Base-by-base conservation (phyloP, 2,329 filamentous ascomycete genomes). In the Trichothecium roseum region DNA sequence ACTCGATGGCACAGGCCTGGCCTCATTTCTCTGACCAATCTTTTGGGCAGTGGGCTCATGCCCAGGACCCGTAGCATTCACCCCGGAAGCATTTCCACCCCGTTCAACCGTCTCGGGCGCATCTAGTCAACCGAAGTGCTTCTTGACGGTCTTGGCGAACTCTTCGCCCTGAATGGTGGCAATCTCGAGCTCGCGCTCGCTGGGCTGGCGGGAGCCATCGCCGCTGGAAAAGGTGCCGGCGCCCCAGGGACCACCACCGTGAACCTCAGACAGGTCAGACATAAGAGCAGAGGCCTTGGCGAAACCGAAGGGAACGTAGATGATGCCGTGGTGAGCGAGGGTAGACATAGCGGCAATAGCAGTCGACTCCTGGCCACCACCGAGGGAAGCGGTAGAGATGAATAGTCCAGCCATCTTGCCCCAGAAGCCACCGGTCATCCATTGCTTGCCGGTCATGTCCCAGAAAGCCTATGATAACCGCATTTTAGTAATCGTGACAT, bases 251-350 rank as follows among this genome's bases (percentile, higher is more conserved):
- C 73, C 78, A 42, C 91, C 91, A 53, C 91, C 91, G 57, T 84
- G 84, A 43, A 91, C 71, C 69, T 95, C 87, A 20, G 55, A 55
- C 26, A 94, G 59, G 63, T 88, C 80, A 45, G 78, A 56, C 45
- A 94, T 63, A 44, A 77, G 63, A 40, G 55, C 56, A 55, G 94
- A 95, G 34, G 77, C 65, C 51, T 80, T 84, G 64, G 84, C 81
- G 71, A 94, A 96, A 37, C 91, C 91, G 37, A 96, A 72, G 33
- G 91, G 91, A n/a, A 96, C 87, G 60, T 82, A 96, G 69, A 91
- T 81, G 66, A 96, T 82, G 53, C 91, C 91, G 69, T 96, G 91
- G 67, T 96, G 91, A 41, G 80, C 61, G 37, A 96, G 69, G 14
- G 89, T 96, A 53, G 80, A 86, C 75, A 96, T 78, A 56, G 81